These are phyloP conservation scores for Lentinula sp. DNA, from an alignment of 768 basidiomycete species.

Conservation along the genomic window DNA sequence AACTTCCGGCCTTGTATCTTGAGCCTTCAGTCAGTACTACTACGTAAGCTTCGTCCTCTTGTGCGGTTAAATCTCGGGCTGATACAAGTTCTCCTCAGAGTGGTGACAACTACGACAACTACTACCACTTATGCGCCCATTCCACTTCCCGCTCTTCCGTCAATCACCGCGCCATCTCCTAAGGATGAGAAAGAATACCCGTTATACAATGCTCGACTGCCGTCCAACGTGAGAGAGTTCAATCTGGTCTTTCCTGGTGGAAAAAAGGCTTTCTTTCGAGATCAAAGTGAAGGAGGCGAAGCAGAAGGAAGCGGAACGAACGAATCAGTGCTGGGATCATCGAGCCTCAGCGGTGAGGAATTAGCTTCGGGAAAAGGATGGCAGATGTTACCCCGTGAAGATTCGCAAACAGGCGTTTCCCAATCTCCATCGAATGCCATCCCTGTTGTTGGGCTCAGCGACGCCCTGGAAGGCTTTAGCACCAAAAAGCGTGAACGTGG, in stretches of 20 bases:
- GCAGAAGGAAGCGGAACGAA: slow-evolving; percentile 38
- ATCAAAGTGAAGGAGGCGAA: slow-evolving; percentile 54
- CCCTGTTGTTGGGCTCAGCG: slow-evolving; percentile 58
- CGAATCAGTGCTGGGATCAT: background rate
- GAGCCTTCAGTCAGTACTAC: slow-evolving; percentile 83
- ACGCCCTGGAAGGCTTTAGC: slow-evolving; percentile 82
- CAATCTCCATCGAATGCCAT: background rate
- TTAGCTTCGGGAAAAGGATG: slow-evolving; percentile 63
- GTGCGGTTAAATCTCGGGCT: background rate
- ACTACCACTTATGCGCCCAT: slow-evolving; percentile 90
- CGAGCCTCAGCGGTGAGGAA: slow-evolving; percentile 38
- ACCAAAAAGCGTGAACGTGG: slow-evolving; percentile 59
- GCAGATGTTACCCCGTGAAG: slow-evolving; percentile 60
- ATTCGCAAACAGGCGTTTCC: slow-evolving; percentile 44
- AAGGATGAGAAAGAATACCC: slow-evolving; percentile 80
- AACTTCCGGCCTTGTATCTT: slow-evolving; percentile 19
- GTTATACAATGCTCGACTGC: slow-evolving; percentile 68
- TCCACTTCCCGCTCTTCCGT: slow-evolving; percentile 66
- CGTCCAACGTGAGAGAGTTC: slow-evolving; percentile 65
- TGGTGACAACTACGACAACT: slow-evolving; percentile 88
- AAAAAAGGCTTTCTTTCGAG: slow-evolving; percentile 71
- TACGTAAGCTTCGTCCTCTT: slow-evolving; percentile 44
- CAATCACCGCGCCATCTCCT: slow-evolving; percentile 48
- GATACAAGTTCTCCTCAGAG: slow-evolving; percentile 39
- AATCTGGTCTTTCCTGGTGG: slow-evolving; percentile 80